These are phyloP conservation scores for Agastache rugosa DNA, from an alignment of 257 asterid species.

Conservation along the genomic window DNA sequence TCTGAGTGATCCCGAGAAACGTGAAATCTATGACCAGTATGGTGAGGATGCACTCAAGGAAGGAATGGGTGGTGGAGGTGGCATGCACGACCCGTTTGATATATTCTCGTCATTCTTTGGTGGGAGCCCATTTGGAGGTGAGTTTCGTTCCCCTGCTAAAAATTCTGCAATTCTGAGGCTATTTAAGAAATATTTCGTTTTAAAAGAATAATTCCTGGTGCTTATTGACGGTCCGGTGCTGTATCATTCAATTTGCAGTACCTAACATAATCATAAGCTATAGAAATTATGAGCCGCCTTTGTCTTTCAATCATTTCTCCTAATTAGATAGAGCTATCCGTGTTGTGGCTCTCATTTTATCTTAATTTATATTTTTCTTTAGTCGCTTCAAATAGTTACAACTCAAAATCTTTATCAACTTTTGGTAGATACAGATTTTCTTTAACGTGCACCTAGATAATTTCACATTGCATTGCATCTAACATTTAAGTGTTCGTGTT, in stretches of 20 bases:
- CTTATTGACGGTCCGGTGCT: slow-evolving; percentile 58
- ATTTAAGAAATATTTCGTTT: no score
- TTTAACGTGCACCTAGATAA: no score
- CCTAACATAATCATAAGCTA: slow-evolving; percentile 56
- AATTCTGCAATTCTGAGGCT: slow-evolving; percentile 86
- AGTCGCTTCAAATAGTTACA: no score
- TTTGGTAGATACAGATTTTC: no score
- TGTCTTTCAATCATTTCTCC: slow-evolving; percentile 43
- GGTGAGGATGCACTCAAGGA: slow-evolving; percentile 71
- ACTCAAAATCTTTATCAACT: no score
- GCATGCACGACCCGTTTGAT: slow-evolving; percentile 61
- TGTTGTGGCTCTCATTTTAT: slow-evolving; percentile 34
- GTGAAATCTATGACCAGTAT: slow-evolving; percentile 61
- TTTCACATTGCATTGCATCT: neutral
- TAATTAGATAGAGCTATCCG: slow-evolving; percentile 35
- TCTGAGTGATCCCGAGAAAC: slow-evolving; percentile 59
- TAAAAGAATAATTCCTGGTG: neutral
- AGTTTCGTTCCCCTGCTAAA: slow-evolving; percentile 52
- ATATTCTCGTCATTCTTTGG: slow-evolving; percentile 63
- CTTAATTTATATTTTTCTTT: no score
- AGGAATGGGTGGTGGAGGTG: slow-evolving; percentile 66
- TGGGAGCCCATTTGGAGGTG: slow-evolving; percentile 56
- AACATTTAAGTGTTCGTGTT: neutral
- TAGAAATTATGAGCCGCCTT: slow-evolving; percentile 24
- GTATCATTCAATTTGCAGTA: slow-evolving; percentile 25